Evolutionary conservation across 2,329 filamentous ascomycete genomes (phyloP), one percentile per base, ranked within the genome.

Genomic region (Aquanectria penicillioides): DNA sequence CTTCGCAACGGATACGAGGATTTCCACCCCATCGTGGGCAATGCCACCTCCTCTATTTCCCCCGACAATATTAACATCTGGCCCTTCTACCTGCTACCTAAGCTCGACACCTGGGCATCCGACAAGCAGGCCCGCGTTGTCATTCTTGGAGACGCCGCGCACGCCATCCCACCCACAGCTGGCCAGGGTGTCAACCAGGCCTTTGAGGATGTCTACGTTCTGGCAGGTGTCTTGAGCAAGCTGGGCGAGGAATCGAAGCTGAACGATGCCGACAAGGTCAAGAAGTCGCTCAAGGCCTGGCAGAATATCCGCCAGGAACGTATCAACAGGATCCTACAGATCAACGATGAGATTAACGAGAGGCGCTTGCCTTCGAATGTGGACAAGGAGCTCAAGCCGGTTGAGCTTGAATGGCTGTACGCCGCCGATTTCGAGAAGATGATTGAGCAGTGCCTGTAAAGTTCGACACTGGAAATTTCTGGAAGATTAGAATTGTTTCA

Each of bases 31-130:
- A 69, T 76, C 1, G 77, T 79, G 0, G 57, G 73, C 5, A 71
- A 72, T 7, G 71, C 78, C 0, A 74, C 76, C 0, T 68, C 67
- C 1, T 34, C 62, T 0, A 73, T 78, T 0, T 62, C 71, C 0
- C 57, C 73, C 3, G 71, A 71, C 0, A 69, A 59, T 2, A 71
- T 83, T 46, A 80, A 78, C 46, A 66, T 81, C 1, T 85, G 82
- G 82, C 80, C 81, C 0, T 85, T 83, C 33, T 81, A 80, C 54
- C 67, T 77, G 2, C 73, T 84, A 1, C 82, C 82, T 0, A 77
- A 77, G 62, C 74, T 85, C 1, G 74, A 77, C 2, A 70, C 65
- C 0, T 85, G 82, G 82, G 64, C 67, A 0, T 81, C 79, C 1
- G 61, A 66, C 1, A 53, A 65, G 6, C 64, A 63, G 5, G 64